Base-by-base conservation (phyloP, 2,329 filamentous ascomycete species). In the Alternaria consortialis region DNA sequence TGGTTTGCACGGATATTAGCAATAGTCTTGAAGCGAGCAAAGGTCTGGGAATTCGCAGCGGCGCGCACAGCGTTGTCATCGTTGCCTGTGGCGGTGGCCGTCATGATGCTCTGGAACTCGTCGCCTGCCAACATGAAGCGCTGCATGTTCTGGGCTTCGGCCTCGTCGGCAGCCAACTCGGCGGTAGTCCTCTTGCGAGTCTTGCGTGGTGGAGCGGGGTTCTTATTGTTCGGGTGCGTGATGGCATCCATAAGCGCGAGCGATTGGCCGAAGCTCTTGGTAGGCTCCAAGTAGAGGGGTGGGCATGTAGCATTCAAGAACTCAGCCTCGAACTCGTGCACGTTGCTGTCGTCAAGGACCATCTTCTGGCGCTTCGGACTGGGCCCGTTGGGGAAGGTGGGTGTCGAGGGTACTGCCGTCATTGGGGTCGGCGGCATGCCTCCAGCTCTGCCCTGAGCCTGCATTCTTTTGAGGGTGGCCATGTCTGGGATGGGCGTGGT, bases 131-230 rank as follows among this genome's bases (percentile, higher is more conserved):
- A 89, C 93, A 99, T 95, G 68, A 93, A 96, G 47, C 93, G 88
- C 79, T 99, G 94, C 66, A 93, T 89, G 60, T 93, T 92, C 23
- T 94, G 94, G 0, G 93, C 93, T 61, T 93, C 85, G 1, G 95
- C 94, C 80, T 99, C 94, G 74, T 99, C 95, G 7, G 94, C 94
- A 8, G 93, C 95, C 82, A 98, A 88, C 76, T 99, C 94, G 8
- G 95, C 95, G 17, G 96, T 90, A 0, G 95, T 99, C 64, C 94
- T 89, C 84, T 99, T 98, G 58, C 95, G 86, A 7, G 90, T 90
- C 84, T 97, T 97, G 3, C 93, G 93, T 62, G 91, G 87, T 0
- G 95, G 94, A 9, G 93, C 90, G 43, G 88, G 84, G 51, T 90
- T 87, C 31, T 88, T 86, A 77, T 97, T 92, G 57, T 93, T 88